Evolutionary conservation across 192 early-diverging fungal genomes (phyloP).

Genomic region (Linnemannia zychae): DNA sequence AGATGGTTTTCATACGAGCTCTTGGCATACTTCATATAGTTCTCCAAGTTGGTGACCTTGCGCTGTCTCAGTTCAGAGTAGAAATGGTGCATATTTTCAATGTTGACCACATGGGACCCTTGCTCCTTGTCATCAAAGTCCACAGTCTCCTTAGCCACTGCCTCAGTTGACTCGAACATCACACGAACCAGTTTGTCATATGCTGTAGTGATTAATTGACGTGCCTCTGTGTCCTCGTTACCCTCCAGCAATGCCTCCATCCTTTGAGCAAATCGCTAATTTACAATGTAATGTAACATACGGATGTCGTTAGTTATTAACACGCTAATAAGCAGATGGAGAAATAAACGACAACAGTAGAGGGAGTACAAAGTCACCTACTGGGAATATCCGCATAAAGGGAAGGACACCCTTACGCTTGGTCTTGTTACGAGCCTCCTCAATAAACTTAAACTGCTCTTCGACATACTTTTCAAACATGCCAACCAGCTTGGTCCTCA

Average conservation of each 20-base stretch:
- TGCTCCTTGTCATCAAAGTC: constrained; percentile 88
- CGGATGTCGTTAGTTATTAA: neutral
- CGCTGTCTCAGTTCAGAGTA: constrained; percentile 82
- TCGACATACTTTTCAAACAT: constrained; percentile 88
- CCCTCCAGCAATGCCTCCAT: constrained; percentile 74
- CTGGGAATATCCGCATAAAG: constrained; percentile 91
- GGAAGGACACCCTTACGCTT: constrained; percentile 92
- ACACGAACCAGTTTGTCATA: constrained; percentile 86
- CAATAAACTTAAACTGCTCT: constrained; percentile 91
- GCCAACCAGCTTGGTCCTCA: constrained; percentile 72
- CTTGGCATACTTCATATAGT: constrained; percentile 89
- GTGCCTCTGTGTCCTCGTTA: constrained; percentile 73
- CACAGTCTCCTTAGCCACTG: constrained; percentile 80
- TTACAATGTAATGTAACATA: neutral
- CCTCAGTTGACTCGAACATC: constrained; percentile 92
- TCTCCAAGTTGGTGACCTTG: constrained; percentile 79
- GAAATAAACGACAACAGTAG: neutral
- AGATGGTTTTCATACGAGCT: constrained; percentile 83
- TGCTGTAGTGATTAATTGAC: constrained; percentile 79
- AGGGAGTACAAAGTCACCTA: constrained; percentile 43
- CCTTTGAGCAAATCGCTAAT: constrained; percentile 81
- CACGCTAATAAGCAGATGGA: neutral
- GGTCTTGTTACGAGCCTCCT: constrained; percentile 90
- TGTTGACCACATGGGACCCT: constrained; percentile 79
- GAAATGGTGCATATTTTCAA: constrained; percentile 98